phyloP scores from a whole-genome alignment of 2,329 filamentous ascomycete genomes.

The Blastomyces emzantsi region DNA sequence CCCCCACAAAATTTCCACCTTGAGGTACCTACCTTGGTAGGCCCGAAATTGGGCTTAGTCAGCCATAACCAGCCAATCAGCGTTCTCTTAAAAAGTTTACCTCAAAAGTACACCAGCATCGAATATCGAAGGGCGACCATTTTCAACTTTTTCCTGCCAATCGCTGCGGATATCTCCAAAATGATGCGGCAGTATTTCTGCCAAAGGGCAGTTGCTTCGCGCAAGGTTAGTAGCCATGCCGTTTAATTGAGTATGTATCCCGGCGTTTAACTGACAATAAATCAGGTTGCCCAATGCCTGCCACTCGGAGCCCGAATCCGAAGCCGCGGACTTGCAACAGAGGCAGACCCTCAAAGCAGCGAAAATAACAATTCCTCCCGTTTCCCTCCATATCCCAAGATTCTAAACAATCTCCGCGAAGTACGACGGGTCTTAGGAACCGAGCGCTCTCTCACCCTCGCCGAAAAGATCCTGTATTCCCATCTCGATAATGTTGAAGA shows the following conservation, averaged over 20 bases:
- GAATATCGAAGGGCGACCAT: not conserved
- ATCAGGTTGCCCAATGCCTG: conserved; percentile 11
- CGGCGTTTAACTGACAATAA: conserved; percentile 3
- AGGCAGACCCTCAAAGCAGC: conserved; percentile 8
- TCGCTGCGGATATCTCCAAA: not conserved
- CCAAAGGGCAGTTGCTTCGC: not conserved
- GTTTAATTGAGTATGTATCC: not conserved
- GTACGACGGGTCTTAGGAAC: conserved; percentile 65
- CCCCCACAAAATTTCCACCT: not conserved
- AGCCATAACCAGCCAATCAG: conserved; percentile 10
- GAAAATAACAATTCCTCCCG: conserved; percentile 31
- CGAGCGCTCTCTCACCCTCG: conserved; percentile 62
- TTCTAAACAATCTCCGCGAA: conserved; percentile 65
- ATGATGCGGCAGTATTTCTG: conserved; percentile 9
- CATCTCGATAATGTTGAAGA: conserved; percentile 87
- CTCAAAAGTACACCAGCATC: not conserved
- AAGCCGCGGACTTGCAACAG: conserved; percentile 15
- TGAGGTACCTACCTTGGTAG: not conserved
- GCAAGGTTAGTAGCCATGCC: conserved; percentile 3
- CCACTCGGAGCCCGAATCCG: conserved; percentile 6
- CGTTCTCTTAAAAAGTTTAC: conserved; percentile 9
- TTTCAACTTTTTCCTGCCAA: not conserved
- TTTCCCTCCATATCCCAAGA: conserved; percentile 71
- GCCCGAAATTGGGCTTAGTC: conserved; percentile 3
- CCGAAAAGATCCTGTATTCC: conserved; percentile 97